Conservation (phyloP, 495 filamentous ascomycete genomes). For the Podospora didyma region DNA sequence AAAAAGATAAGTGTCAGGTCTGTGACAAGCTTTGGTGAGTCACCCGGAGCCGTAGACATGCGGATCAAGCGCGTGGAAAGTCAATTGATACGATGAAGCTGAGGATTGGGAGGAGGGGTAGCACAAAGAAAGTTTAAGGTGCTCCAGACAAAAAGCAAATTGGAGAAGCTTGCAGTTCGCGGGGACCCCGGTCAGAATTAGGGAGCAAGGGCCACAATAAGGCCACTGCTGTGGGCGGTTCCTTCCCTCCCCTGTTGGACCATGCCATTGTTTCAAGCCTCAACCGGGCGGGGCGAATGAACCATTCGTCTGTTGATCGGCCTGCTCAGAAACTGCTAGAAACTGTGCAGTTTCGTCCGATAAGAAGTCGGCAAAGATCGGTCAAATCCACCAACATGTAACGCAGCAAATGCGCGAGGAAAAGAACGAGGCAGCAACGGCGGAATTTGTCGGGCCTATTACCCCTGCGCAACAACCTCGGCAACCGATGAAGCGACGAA, state of each 20-base stretch:
- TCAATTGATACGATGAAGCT: neutral
- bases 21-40: no score
- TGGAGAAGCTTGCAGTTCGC: neutral
- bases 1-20: slow-evolving; percentile 36
- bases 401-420: no score
- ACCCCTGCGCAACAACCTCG: slow-evolving; percentile 2
- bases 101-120: neutral
- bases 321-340: no score
- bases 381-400: no score
- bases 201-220: no score
- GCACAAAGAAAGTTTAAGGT: neutral
- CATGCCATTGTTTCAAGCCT: neutral
- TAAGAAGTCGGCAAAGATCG: no score
- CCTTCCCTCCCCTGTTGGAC: neutral
- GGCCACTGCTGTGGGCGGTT: neutral
- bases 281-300: neutral
- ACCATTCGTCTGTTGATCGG: no score
- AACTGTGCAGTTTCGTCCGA: no score
- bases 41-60: neutral
- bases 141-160: neutral
- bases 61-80: neutral
- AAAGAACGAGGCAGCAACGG: neutral
- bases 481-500: slow-evolving; percentile 12
- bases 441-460: slow-evolving; percentile 17
- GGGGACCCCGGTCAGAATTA: neutral